A percentile compares a stretch with the other conserved stretches of the same genome.
Evolutionary conservation across 2,329 filamentous ascomycete species (phyloP).

Genomic region (Pyrenophora teres): DNA sequence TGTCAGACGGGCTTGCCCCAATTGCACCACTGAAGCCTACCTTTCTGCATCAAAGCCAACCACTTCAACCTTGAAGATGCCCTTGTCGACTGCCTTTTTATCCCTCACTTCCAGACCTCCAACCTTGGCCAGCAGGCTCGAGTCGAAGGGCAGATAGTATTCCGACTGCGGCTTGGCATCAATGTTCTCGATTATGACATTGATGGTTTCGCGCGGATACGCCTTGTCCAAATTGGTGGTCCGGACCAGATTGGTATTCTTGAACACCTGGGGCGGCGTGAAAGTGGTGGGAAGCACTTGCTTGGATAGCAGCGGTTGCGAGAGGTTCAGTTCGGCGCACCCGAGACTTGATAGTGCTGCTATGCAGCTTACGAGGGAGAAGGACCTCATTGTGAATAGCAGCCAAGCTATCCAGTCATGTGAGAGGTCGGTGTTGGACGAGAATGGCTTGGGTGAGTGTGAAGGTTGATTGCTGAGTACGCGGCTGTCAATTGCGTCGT

Average conservation of each 20-base stretch:
- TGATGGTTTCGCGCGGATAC: constrained; percentile 87
- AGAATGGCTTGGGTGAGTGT: constrained; percentile 11
- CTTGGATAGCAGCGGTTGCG: constrained; percentile 60
- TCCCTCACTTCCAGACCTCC: constrained; percentile 91
- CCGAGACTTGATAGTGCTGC: constrained; percentile 66
- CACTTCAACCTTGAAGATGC: constrained; percentile 70
- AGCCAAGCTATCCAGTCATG: constrained; percentile 40
- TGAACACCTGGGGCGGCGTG: constrained; percentile 87
- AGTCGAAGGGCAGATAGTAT: constrained; percentile 88
- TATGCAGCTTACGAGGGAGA: constrained; percentile 48
- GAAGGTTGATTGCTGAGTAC: constrained; percentile 25
- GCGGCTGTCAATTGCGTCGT: constrained; percentile 43
- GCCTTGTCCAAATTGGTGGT: constrained; percentile 91
- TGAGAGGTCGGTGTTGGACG: constrained; percentile 23
- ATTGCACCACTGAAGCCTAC: constrained; percentile 43
- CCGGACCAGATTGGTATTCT: constrained; percentile 89
- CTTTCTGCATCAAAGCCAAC: constrained; percentile 63
- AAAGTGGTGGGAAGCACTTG: constrained; percentile 62
- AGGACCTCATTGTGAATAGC: constrained; percentile 49
- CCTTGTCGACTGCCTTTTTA: constrained; percentile 75
- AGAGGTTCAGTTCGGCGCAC: constrained; percentile 62
- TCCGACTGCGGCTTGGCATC: constrained; percentile 78
- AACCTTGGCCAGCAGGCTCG: constrained; percentile 73
- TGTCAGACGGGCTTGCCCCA: constrained; percentile 1
- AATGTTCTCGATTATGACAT: constrained; percentile 91